A percentile compares a stretch with the other conserved stretches of the same genome.
phyloP scores from a whole-genome alignment of 495 filamentous ascomycete species.

The Daldinia decipiens region DNA sequence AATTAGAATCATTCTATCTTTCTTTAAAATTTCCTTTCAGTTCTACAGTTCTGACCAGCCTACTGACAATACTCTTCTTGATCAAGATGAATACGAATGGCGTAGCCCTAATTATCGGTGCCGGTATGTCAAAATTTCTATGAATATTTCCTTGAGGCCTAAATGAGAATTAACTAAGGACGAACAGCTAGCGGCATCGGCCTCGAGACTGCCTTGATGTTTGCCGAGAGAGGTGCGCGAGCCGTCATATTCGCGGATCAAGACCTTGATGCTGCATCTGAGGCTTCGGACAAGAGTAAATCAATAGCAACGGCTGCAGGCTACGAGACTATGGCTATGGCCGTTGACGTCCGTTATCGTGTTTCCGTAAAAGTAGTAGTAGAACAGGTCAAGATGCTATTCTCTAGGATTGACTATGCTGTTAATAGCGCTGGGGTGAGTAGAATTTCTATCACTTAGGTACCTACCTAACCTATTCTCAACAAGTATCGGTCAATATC shows the following conservation, averaged over 20 bases:
- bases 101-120: conserved; percentile 31
- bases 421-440: conserved; percentile 51
- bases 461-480: not conserved
- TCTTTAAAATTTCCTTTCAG: too few species aligned
- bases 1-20: too few species aligned
- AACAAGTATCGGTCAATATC: too few species aligned
- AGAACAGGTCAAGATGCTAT: conserved; percentile 24
- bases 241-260: conserved; percentile 48
- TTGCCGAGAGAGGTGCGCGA: conserved; percentile 49
- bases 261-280: conserved; percentile 30
- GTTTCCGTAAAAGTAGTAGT: conserved; percentile 45
- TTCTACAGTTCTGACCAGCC: too few species aligned
- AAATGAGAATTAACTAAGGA: not conserved
- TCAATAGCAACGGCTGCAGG: conserved; percentile 34
- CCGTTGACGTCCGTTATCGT: conserved; percentile 46
- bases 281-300: conserved; percentile 41
- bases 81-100: conserved; percentile 16
- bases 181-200: conserved; percentile 48
- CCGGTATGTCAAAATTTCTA: conserved; percentile 22
- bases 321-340: conserved; percentile 35
- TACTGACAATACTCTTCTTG: too few species aligned
- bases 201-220: conserved; percentile 43
- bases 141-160: not conserved
- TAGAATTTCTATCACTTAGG: not conserved
- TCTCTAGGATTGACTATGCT: conserved; percentile 50